Evolutionary conservation across 2,329 filamentous ascomycete species (phyloP), one percentile per base, ranked within the genome.

Genomic region (Ophiostoma pallidulum): DNA sequence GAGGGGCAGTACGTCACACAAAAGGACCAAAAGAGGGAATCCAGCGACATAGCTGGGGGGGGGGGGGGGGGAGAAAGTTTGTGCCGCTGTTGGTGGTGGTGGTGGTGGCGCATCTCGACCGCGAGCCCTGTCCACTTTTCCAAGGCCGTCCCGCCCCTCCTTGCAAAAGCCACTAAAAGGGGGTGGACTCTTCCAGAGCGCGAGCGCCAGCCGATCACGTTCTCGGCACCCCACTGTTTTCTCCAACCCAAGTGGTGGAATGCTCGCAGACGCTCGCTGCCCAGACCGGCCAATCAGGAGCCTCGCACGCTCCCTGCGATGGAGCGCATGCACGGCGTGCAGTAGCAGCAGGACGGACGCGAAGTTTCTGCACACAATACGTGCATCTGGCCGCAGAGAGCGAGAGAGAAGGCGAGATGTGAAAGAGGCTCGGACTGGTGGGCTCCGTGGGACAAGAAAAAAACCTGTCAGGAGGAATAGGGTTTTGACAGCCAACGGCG

Each of bases 281-380:
- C 41, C n/a, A n/a, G n/a, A n/a, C n/a, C 28, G 38, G 36, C 47
- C 47, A 49, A 16, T 49, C 47, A 49, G 37, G 37, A 39, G 31
- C 42, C 42, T 45, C 20, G 42, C 26, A 45, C 22, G 42, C 9
- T 29, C 42, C 41, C 31, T 32, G 47, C 45, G 37, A 49, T 45
- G 42, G 42, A 46, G 38, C 48, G 35, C 31, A 46, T 50, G 48
- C 38, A 50, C 39, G 33, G 35, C 48, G 18, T 46, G 48, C 43
- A 49, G 47, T 41, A 50, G 48, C 39, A 46, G 48, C 19, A 26
- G 19, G 13, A 8, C 31, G 33, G 29, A 32, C 4, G 38, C 35
- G 31, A 46, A 46, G 29, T 32, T 32, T 43, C 48, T 50, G 48
- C 48, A 50, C 43, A 46, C 22, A 45, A 49, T 46, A 28, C 4